A percentile compares a stretch with the other conserved stretches of the same genome.
phyloP scores from a whole-genome alignment of 169 alveolate species.

The Eimeria sp. region DNA sequence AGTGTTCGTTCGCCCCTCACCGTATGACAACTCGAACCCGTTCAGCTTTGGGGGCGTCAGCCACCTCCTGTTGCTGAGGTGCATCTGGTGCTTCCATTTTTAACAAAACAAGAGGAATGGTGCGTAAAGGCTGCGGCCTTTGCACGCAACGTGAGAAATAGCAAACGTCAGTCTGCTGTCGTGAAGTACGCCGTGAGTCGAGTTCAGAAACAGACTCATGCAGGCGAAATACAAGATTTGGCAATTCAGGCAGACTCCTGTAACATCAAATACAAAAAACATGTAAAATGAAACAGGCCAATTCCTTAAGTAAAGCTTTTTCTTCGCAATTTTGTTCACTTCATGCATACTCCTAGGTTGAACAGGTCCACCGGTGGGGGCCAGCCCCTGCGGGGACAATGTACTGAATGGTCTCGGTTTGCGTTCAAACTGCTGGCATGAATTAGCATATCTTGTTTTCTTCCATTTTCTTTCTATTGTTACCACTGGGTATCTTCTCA shows the following conservation, averaged over 20 bases:
- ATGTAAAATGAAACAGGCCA: background rate
- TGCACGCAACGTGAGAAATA: background rate
- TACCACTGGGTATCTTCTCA: background rate
- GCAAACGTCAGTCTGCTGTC: background rate
- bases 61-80: conserved; percentile 42
- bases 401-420: background rate
- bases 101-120: background rate
- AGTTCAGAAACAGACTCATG: background rate
- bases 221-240: background rate
- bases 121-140: background rate
- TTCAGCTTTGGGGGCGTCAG: conserved; percentile 48
- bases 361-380: conserved; percentile 48
- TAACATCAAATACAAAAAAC: background rate
- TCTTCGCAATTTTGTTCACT: background rate
- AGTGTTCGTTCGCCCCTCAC: conserved; percentile 31
- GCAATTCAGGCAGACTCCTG: background rate
- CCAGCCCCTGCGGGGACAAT: conserved; percentile 52
- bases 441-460: background rate
- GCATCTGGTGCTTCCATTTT: conserved; percentile 42
- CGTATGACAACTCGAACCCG: conserved; percentile 70
- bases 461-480: background rate
- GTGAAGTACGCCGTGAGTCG: background rate
- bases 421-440: background rate
- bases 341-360: background rate
- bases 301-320: background rate